Percentiles rank a stretch among this genome's conserved stretches.
Conservation (phyloP, 805 yeast species). For the Lachancea kluyveri region DNA sequence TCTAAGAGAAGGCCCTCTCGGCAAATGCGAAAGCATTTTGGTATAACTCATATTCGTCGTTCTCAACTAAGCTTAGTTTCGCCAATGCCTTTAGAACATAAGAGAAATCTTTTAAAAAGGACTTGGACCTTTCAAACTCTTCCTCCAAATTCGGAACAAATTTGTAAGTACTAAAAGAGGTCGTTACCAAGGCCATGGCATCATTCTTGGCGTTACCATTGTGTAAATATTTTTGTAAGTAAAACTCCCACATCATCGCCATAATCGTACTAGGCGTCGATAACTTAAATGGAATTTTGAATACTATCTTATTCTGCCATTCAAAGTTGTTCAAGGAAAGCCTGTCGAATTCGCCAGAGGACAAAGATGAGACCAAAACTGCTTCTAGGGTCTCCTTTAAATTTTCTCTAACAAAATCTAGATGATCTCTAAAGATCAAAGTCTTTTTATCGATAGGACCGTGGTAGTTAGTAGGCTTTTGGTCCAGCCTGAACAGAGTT, state of each 20-base stretch:
- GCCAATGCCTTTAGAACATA: constrained; percentile 16
- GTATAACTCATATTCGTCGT: constrained; percentile 17
- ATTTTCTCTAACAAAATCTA: constrained; percentile 45
- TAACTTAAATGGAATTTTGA: constrained; percentile 54
- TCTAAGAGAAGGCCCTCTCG: constrained; percentile 1
- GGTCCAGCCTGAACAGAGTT: constrained; percentile 40
- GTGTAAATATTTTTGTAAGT: constrained; percentile 30
- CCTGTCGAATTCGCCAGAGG: constrained; percentile 56
- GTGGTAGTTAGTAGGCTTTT: constrained; percentile 48
- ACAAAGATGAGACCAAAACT: constrained; percentile 43
- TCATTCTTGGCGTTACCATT: constrained; percentile 29
- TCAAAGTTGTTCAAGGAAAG: constrained; percentile 37
- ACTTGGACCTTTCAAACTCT: constrained; percentile 20
- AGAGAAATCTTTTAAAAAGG: constrained; percentile 17
- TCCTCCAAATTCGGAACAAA: constrained; percentile 25
- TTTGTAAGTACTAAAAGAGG: constrained; percentile 26
- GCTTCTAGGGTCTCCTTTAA: constrained; percentile 51
- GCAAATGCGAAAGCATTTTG: constrained; percentile 15
- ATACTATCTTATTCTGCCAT: constrained; percentile 52
- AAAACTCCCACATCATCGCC: constrained; percentile 37
- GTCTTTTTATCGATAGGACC: constrained; percentile 69
- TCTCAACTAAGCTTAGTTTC: constrained; percentile 14
- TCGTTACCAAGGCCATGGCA: constrained; percentile 24
- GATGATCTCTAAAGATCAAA: constrained; percentile 59
- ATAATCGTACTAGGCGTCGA: constrained; percentile 54